Conservation (phyloP, 768 basidiomycete species). For the Hemileccinum rubropunctum region DNA sequence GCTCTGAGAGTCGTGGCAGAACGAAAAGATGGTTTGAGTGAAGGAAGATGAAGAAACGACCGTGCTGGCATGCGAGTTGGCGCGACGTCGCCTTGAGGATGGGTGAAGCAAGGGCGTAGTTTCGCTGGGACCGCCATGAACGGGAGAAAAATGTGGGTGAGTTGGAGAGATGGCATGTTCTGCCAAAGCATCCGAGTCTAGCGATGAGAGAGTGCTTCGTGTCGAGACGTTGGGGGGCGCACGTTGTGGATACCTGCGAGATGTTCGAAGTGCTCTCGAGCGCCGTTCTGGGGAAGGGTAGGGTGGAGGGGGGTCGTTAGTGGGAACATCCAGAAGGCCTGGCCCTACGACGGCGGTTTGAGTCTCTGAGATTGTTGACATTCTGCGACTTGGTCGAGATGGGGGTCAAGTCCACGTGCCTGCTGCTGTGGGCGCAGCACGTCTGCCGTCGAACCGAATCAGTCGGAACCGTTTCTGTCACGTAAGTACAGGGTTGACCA, state of each 20-base stretch:
- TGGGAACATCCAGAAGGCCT: constrained; percentile 9
- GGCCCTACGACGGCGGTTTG: not conserved
- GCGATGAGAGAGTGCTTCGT: constrained; percentile 30
- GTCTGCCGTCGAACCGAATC: too few relatives aligned
- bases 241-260: constrained; percentile 31
- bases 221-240: constrained; percentile 26
- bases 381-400: not conserved
- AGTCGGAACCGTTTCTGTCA: too few relatives aligned
- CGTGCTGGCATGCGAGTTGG: constrained; percentile 58
- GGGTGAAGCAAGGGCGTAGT: constrained; percentile 46
- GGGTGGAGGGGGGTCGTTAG: constrained; percentile 65
- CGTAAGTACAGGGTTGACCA: too few relatives aligned
- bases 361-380: constrained; percentile 10
- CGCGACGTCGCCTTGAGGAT: constrained; percentile 43
- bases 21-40: constrained; percentile 64
- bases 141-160: constrained; percentile 13
- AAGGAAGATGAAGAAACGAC: constrained; percentile 47
- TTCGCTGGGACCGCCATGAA: constrained; percentile 38
- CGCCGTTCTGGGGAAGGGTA: constrained; percentile 56
- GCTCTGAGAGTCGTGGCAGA: constrained; percentile 56
- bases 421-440: too few relatives aligned
- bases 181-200: constrained; percentile 35
- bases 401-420: constrained; percentile 4
- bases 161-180: constrained; percentile 26
- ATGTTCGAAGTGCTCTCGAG: constrained; percentile 30